phyloP scores from a whole-genome alignment of 768 basidiomycete genomes.

The Leucocoprinus birnbaumii region DNA sequence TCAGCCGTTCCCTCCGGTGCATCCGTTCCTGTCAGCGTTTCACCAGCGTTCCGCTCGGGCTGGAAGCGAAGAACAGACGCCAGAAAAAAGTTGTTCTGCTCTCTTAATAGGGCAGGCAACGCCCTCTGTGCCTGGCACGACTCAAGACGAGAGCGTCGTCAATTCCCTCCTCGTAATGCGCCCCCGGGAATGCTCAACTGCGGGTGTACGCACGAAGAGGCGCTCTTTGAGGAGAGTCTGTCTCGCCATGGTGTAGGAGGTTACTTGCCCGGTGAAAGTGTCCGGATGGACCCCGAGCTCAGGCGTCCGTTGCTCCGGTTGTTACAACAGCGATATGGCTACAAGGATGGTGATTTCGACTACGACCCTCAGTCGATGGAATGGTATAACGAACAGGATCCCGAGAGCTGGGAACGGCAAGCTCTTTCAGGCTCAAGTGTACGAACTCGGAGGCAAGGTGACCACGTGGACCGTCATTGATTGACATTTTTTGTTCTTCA shows the following conservation, averaged over 20 bases:
- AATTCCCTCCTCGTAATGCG: constrained; percentile 76
- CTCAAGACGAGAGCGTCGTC: constrained; percentile 78
- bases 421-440: constrained; percentile 32
- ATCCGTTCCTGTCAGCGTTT: constrained; percentile 34
- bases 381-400: constrained; percentile 71
- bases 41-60: constrained; percentile 48
- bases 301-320: constrained; percentile 77
- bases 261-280: constrained; percentile 80
- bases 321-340: constrained; percentile 69
- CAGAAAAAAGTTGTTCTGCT: constrained; percentile 69
- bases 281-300: constrained; percentile 87
- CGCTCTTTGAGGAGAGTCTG: constrained; percentile 84
- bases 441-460: constrained; percentile 31
- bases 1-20: constrained; percentile 15
- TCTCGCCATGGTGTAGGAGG: constrained; percentile 77
- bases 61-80: constrained; percentile 78
- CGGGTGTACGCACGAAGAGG: constrained; percentile 81
- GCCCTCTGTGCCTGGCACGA: constrained; percentile 91
- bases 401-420: constrained; percentile 59
- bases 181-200: constrained; percentile 80
- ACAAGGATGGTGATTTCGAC: constrained; percentile 86
- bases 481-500: background rate
- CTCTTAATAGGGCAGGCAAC: constrained; percentile 83
- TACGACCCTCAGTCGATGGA: constrained; percentile 58
- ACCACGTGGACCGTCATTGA: constrained; percentile 16